phyloP scores from a whole-genome alignment of 768 basidiomycete genomes.

The Lentinus brumalis region DNA sequence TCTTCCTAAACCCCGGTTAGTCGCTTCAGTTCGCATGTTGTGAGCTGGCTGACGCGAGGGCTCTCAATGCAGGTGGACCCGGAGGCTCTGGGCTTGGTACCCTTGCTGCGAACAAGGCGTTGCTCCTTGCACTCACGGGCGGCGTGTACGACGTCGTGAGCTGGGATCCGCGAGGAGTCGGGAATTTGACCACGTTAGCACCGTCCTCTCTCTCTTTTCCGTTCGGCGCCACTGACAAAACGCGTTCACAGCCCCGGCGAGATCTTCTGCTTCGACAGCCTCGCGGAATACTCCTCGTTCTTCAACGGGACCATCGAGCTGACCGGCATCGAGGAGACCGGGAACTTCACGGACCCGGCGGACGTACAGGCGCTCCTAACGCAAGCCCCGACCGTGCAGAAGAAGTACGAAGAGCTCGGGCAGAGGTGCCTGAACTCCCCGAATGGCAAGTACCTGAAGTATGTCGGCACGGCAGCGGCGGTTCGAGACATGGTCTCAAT shows the following conservation, averaged over 20 bases:
- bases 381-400: neutral
- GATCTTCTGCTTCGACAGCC: slow-evolving; percentile 4
- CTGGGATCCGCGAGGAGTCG: no score
- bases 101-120: no score
- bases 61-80: no score
- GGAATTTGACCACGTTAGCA: no score
- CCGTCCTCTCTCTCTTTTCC: no score
- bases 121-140: no score
- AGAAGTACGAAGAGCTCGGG: slow-evolving; percentile 1
- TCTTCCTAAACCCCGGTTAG: slow-evolving; percentile 7
- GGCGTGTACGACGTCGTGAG: no score
- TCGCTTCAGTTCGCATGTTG: no score
- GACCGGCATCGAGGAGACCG: neutral
- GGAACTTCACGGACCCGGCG: neutral
- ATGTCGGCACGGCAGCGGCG: slow-evolving; percentile 8
- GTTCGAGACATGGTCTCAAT: slow-evolving; percentile 10
- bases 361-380: neutral
- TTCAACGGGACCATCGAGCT: neutral
- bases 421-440: slow-evolving; percentile 1
- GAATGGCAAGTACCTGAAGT: slow-evolving; percentile 1
- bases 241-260: neutral
- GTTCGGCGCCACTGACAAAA: no score
- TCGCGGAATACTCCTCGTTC: neutral
- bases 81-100: no score
- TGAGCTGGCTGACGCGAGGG: neutral